Base-by-base conservation (phyloP, 1,139 yeast species). In the Suhomyces anneliseae region DNA sequence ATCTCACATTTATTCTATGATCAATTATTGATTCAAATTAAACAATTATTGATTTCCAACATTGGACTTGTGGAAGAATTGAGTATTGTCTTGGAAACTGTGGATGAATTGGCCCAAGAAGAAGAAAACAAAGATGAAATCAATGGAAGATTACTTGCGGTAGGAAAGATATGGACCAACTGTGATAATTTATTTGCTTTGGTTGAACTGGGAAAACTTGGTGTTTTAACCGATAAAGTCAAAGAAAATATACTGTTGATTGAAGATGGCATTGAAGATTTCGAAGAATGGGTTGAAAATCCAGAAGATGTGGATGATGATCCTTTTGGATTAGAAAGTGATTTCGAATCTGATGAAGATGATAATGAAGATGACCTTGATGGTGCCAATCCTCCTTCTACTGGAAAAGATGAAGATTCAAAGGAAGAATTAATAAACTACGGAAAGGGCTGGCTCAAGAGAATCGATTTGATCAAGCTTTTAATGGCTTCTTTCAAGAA, bases 131-230 rank as follows among this genome's bases (percentile, higher is more conserved):
- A 70, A 2, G 55, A 54, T 6, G 44, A 50, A 47, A 46, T 44
- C 5, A 48, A 57, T 44, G 55, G 61, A 11, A 72, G 90, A 57
- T 65, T 86, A 34, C 66, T 81, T 1, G 71, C 81, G 0, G 81
- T 85, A 24, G 93, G 89, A 24, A 77, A 76, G 56, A 68, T 85
- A 10, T 86, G 92, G 92, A 72, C 80, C 11, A 61, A 69, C 36
- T 82, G 88, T 60, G 87, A 82, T 49, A 55, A 58, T 0, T 47
- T 84, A 10, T 59, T 64, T 7, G 60, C 63, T 4, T 57, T 79
- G 19, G 58, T 79, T 6, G 65, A 68, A 9, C 68, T 62, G 24
- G 89, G 89, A 0, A 74, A 78, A 40, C 54, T 81, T 26, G 85
- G 82, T 4, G 59, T 81, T 2, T 64, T 85, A 43, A 74, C 75